Conservation (phyloP, 805 yeast species). For the Metschnikowia noctiluminum region DNA sequence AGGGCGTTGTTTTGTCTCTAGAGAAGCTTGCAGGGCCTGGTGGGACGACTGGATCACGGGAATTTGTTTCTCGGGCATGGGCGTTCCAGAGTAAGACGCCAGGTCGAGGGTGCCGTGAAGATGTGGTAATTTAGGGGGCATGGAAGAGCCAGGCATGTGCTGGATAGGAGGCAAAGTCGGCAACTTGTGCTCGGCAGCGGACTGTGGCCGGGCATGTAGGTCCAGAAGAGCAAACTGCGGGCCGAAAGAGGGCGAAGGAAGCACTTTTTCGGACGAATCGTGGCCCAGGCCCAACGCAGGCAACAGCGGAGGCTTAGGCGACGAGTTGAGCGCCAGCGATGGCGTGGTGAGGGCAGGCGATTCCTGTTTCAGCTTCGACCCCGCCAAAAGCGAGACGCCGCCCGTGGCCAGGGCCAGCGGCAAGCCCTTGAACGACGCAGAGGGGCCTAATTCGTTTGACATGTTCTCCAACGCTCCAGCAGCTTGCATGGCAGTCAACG, state of each 20-base stretch:
- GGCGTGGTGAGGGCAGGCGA: conserved; percentile 31
- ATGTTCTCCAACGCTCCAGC: conserved; percentile 45
- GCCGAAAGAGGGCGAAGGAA: conserved; percentile 45
- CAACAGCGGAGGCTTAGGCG: conserved; percentile 28
- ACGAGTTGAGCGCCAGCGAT: conserved; percentile 31
- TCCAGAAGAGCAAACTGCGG: conserved; percentile 36
- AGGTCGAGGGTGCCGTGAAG: conserved; percentile 12
- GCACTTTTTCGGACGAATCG: conserved; percentile 12
- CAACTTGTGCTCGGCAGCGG: conserved; percentile 10
- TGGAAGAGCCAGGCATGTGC: conserved; percentile 17
- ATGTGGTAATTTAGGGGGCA: conserved; percentile 24
- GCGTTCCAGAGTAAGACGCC: conserved; percentile 4
- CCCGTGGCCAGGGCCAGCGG: conserved; percentile 9
- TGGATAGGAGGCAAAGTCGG: conserved; percentile 21
- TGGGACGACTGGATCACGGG: conserved; percentile 1
- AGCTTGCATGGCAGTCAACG: conserved; percentile 31
- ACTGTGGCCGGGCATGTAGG: conserved; percentile 5
- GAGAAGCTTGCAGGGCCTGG: neutral
- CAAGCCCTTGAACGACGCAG: conserved; percentile 36
- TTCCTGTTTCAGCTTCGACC: conserved; percentile 1
- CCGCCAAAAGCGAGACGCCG: conserved; percentile 34
- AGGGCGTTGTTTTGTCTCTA: neutral
- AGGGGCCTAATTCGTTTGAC: conserved; percentile 43
- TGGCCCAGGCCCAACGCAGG: conserved; percentile 27
- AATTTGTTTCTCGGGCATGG: conserved; percentile 7